These are phyloP conservation scores for Lentinus tigrinus DNA, from an alignment of 768 basidiomycete species.

Conservation along the genomic window DNA sequence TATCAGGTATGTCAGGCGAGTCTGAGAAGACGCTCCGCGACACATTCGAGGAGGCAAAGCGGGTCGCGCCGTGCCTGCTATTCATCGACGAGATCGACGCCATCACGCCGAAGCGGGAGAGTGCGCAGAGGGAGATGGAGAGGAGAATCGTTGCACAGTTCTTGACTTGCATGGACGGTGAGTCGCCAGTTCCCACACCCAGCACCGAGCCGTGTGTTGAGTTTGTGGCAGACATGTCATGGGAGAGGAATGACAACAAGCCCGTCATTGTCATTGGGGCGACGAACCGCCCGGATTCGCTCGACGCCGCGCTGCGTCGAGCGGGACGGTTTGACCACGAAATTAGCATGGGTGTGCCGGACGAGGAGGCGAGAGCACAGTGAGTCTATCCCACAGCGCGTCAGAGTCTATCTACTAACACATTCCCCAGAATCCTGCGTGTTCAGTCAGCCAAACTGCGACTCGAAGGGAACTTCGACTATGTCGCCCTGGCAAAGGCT, in stretches of 20 bases:
- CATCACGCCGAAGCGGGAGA: constrained; percentile 96
- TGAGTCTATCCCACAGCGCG: constrained; percentile 36
- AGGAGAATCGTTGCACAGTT: constrained; percentile 96
- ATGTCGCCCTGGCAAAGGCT: constrained; percentile 78
- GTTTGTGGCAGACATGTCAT: constrained; percentile 71
- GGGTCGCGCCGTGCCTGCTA: constrained; percentile 86
- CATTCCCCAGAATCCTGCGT: constrained; percentile 66
- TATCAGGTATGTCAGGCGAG: constrained; percentile 98
- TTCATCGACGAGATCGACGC: constrained; percentile 99
- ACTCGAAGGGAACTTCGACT: constrained; percentile 87
- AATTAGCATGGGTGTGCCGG: constrained; percentile 96
- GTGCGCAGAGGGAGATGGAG: constrained; percentile 98
- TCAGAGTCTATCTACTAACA: not conserved
- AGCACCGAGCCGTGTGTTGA: not conserved
- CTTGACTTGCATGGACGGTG: constrained; percentile 98
- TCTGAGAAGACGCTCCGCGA: constrained; percentile 95
- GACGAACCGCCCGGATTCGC: constrained; percentile 92
- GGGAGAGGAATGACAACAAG: constrained; percentile 91
- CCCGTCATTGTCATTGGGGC: constrained; percentile 95
- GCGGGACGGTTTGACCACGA: constrained; percentile 98
- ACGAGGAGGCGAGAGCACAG: constrained; percentile 88
- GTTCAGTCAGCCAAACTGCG: constrained; percentile 84
- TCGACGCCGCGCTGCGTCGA: constrained; percentile 89
- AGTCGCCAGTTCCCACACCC: constrained; percentile 19
- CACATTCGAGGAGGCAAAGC: constrained; percentile 97